Percentiles rank a stretch among this genome's conserved stretches.
phyloP scores from a whole-genome alignment of 371 early-diverging fungal genomes.

The Mucor sp. region DNA sequence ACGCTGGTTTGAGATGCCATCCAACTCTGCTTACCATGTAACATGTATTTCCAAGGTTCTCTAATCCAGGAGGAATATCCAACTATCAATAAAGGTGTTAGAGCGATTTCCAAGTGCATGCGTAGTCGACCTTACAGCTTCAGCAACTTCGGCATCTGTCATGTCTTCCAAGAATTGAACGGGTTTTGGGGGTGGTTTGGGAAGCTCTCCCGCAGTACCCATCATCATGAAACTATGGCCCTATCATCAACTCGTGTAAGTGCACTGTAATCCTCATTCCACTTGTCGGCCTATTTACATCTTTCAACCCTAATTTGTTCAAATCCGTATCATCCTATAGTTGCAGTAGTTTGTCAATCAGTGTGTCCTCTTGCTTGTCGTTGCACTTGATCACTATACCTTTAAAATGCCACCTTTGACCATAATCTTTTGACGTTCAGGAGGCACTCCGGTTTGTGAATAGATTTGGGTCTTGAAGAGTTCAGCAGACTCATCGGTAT shows the following conservation, averaged over 20 bases:
- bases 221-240: constrained; percentile 85
- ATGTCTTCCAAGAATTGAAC: constrained; percentile 90
- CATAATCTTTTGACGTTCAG: constrained; percentile 93
- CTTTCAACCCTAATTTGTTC: constrained; percentile 63
- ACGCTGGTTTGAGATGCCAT: not conserved
- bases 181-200: constrained; percentile 72
- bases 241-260: constrained; percentile 25
- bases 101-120: not conserved
- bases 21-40: constrained; percentile 73
- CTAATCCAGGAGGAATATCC: constrained; percentile 87
- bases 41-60: constrained; percentile 98
- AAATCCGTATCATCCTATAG: constrained; percentile 77
- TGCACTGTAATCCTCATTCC: not conserved
- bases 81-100: constrained; percentile 40
- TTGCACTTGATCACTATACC: constrained; percentile 41
- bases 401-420: constrained; percentile 94
- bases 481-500: constrained; percentile 74
- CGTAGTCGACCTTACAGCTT: constrained; percentile 62
- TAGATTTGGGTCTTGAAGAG: constrained; percentile 91
- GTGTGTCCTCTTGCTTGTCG: not conserved
- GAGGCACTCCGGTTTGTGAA: constrained; percentile 91
- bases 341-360: not conserved
- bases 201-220: constrained; percentile 92
- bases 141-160: constrained; percentile 82
- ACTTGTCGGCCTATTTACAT: constrained; percentile 38